Percentiles rank a stretch among this genome's conserved stretches.
Conservation (phyloP, 1,139 yeast genomes). For the Geotrichum cucujoidarum region DNA sequence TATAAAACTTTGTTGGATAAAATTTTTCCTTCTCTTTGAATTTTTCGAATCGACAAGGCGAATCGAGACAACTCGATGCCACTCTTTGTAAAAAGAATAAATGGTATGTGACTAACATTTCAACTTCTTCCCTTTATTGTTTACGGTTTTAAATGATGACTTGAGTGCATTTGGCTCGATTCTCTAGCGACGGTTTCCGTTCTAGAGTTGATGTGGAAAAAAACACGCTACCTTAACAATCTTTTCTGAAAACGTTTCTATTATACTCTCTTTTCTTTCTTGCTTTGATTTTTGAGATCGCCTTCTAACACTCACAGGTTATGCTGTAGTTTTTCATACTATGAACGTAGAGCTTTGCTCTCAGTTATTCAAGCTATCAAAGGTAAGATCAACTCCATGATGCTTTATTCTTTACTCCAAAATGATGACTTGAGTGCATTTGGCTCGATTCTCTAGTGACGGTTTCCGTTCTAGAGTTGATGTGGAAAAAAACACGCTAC, state of each 20-base stretch:
- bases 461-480: conserved; percentile 16
- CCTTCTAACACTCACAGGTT: neutral
- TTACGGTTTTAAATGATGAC: conserved; percentile 15
- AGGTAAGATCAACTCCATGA: neutral
- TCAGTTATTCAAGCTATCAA: neutral
- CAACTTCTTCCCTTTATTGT: neutral
- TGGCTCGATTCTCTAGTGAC: conserved; percentile 18
- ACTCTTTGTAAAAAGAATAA: neutral
- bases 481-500: conserved; percentile 22
- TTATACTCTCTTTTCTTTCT: neutral
- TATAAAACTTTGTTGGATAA: neutral
- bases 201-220: conserved; percentile 20
- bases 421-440: conserved; percentile 22
- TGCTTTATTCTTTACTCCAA: neutral
- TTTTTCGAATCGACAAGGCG: neutral
- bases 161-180: conserved; percentile 22
- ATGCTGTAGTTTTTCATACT: neutral
- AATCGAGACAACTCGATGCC: neutral
- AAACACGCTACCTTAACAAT: conserved; percentile 20
- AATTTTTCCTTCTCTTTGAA: neutral
- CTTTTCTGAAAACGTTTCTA: conserved; percentile 3
- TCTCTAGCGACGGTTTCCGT: conserved; percentile 10
- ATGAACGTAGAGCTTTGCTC: neutral
- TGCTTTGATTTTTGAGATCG: neutral
- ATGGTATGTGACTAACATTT: too few species aligned